Percentiles rank a stretch among this genome's conserved stretches.
Evolutionary conservation across 805 yeast genomes (phyloP).

Genomic region (Geotrichum ghanense): DNA sequence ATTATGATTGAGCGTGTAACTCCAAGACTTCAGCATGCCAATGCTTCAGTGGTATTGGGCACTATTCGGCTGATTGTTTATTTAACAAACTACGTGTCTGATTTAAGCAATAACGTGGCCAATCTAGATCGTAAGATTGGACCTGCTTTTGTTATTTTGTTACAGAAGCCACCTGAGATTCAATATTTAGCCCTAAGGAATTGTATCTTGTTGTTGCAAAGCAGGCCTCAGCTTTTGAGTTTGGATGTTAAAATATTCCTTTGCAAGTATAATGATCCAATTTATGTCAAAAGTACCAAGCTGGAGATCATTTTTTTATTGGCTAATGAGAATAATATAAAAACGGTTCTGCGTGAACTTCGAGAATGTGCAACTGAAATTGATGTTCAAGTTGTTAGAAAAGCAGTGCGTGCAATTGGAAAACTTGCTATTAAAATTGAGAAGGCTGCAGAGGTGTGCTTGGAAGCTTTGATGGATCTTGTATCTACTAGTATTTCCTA

Average conservation of each 20-base stretch:
- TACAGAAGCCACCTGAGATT: constrained; percentile 69
- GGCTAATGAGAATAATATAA: constrained; percentile 54
- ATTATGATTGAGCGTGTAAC: constrained; percentile 50
- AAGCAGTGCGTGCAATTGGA: constrained; percentile 83
- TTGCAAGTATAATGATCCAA: constrained; percentile 74
- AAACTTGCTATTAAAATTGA: constrained; percentile 72
- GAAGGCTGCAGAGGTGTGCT: constrained; percentile 50
- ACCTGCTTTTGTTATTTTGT: constrained; percentile 51
- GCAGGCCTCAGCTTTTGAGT: constrained; percentile 46
- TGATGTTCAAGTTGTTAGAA: constrained; percentile 75
- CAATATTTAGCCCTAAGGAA: constrained; percentile 78
- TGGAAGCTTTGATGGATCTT: constrained; percentile 47
- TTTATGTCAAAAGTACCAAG: constrained; percentile 82
- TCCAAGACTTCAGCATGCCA: constrained; percentile 70
- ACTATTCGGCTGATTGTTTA: constrained; percentile 64
- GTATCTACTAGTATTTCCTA: constrained; percentile 56
- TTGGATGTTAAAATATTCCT: constrained; percentile 74
- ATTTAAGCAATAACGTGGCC: constrained; percentile 45
- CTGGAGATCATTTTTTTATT: constrained; percentile 74
- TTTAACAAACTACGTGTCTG: constrained; percentile 56
- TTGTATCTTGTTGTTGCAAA: constrained; percentile 59
- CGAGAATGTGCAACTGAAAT: constrained; percentile 82
- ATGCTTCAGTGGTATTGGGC: constrained; percentile 70
- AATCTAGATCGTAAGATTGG: constrained; percentile 48
- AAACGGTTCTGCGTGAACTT: constrained; percentile 56